Evolutionary conservation across 2,329 filamentous ascomycete species (phyloP), one percentile per base, ranked within the genome.

Genomic region (Pyrenophora seminiperda): DNA sequence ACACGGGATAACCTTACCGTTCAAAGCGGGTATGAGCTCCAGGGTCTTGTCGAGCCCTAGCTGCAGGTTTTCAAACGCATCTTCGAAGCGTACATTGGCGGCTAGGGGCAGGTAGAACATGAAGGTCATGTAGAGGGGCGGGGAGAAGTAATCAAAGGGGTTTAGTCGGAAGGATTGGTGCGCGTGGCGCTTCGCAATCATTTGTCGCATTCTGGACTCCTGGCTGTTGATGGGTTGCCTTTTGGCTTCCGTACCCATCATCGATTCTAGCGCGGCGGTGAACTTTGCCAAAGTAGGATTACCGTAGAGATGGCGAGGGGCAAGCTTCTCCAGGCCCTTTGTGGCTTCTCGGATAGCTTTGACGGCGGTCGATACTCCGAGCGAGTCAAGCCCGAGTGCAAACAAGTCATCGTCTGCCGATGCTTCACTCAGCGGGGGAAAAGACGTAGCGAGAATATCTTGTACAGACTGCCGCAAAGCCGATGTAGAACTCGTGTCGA

Each of bases 11-110:
- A 77, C 62, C 20, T 64, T 64, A n/a, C 74, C 74, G 0, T 61
- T 61, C 0, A 76, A 65, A 13, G 62, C 71, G 4, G 74, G 72
- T 10, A 76, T 71, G 43, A 75, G 48, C 1, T 71, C 59, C 2
- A 76, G 58, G 3, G 71, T 70, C 17, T 66, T 66, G 11, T 58
- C 58, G 4, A 76, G 67, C 2, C 74, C 74, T 2, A 61, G 50
- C 39, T 73, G 72, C 5, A 76, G 47, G 11, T 61, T 64, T 0
- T 41, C 44, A 37, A 75, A 76, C 0, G 58, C 65, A 4, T 71
- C 42, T 24, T 71, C 54, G 19, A 66, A 72, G 5, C 19, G 49
- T 11, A 59, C 55, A 0, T 52, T 68, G 5, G 58, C 40, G 0
- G 36, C 58, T 0, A 76, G 56, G 0, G 74, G 60, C n/a, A 76